These are phyloP conservation scores for Parascedosporium putredinis DNA, from an alignment of 2,329 filamentous ascomycete species.

Conservation along the genomic window DNA sequence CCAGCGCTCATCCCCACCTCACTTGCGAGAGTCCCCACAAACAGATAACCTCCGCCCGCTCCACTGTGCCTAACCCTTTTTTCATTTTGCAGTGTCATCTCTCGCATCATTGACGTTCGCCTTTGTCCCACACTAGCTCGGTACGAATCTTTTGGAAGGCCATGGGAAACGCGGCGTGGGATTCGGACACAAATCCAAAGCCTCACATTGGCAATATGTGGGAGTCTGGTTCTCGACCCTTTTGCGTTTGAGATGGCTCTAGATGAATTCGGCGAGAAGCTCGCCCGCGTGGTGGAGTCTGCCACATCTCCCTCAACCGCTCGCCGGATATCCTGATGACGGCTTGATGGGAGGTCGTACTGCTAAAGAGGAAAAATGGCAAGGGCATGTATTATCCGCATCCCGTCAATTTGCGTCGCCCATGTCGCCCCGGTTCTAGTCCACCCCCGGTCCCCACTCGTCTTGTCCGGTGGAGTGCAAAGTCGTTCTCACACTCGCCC, in stretches of 20 bases:
- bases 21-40: no score
- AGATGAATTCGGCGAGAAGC: background rate
- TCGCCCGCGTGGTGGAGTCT: background rate
- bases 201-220: no score
- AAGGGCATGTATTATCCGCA: constrained; percentile 11
- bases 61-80: no score
- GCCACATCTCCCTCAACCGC: background rate
- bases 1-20: no score
- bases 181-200: no score
- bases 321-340: background rate
- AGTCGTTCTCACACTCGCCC: background rate
- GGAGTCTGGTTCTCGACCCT: no score
- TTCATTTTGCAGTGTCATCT: no score
- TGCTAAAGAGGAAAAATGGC: background rate
- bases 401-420: constrained; percentile 11
- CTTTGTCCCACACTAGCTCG: no score
- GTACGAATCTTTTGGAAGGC: no score
- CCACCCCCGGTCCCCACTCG: constrained; percentile 8
- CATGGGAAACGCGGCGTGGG: no score
- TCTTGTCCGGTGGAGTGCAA: background rate
- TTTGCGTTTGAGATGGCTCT: background rate
- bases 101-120: no score
- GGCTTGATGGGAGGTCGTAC: background rate
- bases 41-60: no score
- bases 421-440: constrained; percentile 12